phyloP scores from a whole-genome alignment of 2,329 filamentous ascomycete species.

The Phoma sp. region DNA sequence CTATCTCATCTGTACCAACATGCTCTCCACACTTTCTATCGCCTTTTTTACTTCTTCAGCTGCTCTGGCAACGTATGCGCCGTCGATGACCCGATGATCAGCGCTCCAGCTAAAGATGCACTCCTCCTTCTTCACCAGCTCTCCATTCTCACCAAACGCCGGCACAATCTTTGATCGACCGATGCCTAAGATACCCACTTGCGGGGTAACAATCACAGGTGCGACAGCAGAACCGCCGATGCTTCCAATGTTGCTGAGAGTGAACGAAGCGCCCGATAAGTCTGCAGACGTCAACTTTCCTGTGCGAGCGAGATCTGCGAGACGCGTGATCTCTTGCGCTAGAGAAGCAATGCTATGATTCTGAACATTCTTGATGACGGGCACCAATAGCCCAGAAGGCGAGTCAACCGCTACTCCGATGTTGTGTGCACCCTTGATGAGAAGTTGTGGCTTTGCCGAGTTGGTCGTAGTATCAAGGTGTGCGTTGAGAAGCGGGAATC shows the following conservation, averaged over 20 bases:
- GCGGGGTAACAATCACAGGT: conserved; percentile 87
- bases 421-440: conserved; percentile 86
- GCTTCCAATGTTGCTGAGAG: conserved; percentile 94
- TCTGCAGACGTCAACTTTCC: conserved; percentile 78
- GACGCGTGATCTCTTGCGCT: conserved; percentile 73
- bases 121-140: conserved; percentile 76
- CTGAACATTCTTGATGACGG: conserved; percentile 86
- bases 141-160: conserved; percentile 66
- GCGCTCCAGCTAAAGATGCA: conserved; percentile 96
- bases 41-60: conserved; percentile 78
- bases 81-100: conserved; percentile 92
- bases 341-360: conserved; percentile 78
- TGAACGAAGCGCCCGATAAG: conserved; percentile 86
- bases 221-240: conserved; percentile 92
- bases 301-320: conserved; percentile 74
- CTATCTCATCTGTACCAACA: conserved; percentile 70
- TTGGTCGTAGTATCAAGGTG: conserved; percentile 70
- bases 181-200: conserved; percentile 90
- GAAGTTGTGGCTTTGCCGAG: conserved; percentile 71
- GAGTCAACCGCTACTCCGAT: conserved; percentile 97
- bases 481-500: conserved; percentile 87
- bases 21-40: conserved; percentile 83
- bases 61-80: conserved; percentile 90
- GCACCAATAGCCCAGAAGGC: conserved; percentile 83
- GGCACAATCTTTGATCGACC: conserved; percentile 82